Base-by-base conservation (phyloP, 768 basidiomycete genomes). In the Suillus bovinus region DNA sequence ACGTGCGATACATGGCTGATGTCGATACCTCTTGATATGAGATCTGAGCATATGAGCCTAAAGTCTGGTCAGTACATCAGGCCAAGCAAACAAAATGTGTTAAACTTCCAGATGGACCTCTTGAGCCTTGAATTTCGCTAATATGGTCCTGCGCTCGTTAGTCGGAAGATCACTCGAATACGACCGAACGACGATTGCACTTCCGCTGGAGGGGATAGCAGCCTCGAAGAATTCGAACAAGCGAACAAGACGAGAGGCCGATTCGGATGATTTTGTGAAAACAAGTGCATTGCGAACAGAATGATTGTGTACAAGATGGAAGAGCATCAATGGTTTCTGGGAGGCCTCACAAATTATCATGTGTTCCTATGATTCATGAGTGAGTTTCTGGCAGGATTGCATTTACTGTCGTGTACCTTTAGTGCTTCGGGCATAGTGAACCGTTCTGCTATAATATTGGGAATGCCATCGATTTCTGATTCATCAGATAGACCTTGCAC, bases 251-350 rank as follows among this genome's bases (percentile, higher is more conserved):
- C 96, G 85, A 4, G 81, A 78, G 0, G 95, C 92, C 0, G 93
- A 94, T 71, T 99, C 96, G 5, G 96, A 89, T 0, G 91, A 94
- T 76, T 98, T 99, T n/a, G 96, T 97, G 78, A 99, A 99, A 34
- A 97, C 88, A 38, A 99, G 80, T 0, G 89, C 91, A 62, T 91
- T 90, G 10, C 74, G 80, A 24, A 94, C 81, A 9, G 78, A 69
- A 53, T 78, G 80, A 9, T 78, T 71, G 69, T 90, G 87, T 3
- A 97, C 80, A 57, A 99, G 88, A 70, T 98, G 82, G 75, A 97
- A 90, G 60, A 99, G 85, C 67, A 93, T 80, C 10, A 99, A 82
- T 2, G 96, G 96, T 73, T 99, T 99, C 66, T 89, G 80, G 0
- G 86, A 80, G 1, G 94, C 77, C 56, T 89, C 84, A 65, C 88